These are phyloP conservation scores for Penicillium sp. DNA, from an alignment of 2,329 filamentous ascomycete species.

Conservation along the genomic window DNA sequence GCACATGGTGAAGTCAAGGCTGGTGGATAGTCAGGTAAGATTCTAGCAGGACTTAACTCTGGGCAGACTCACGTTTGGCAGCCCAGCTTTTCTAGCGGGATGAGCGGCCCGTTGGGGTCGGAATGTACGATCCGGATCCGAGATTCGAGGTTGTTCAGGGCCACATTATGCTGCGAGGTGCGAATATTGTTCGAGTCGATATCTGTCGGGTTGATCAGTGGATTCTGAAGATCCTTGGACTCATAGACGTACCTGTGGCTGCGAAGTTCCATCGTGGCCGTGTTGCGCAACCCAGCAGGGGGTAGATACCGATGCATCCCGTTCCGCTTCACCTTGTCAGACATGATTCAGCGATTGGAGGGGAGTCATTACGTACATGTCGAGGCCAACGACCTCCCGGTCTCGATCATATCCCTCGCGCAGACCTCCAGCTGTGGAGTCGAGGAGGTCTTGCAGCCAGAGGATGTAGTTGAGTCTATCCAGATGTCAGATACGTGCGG, in stretches of 20 bases:
- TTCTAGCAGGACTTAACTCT: not conserved
- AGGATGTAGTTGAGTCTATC: conserved; percentile 78
- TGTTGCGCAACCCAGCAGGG: conserved; percentile 69
- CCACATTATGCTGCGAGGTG: conserved; percentile 65
- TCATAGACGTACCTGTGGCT: conserved; percentile 53
- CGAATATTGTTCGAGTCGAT: conserved; percentile 67
- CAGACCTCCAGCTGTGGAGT: conserved; percentile 57
- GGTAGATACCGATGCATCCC: conserved; percentile 87
- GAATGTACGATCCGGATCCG: conserved; percentile 64
- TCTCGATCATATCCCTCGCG: conserved; percentile 52
- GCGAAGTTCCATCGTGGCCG: conserved; percentile 68
- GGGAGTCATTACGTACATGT: conserved; percentile 55
- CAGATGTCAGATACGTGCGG: conserved; percentile 9
- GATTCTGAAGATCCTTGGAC: not conserved
- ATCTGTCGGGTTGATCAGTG: conserved; percentile 47
- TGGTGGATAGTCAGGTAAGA: conserved; percentile 20
- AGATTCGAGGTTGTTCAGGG: conserved; percentile 59
- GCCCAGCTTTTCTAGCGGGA: conserved; percentile 56
- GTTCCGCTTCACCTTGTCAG: conserved; percentile 59
- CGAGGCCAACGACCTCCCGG: conserved; percentile 64
- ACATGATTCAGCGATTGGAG: not conserved
- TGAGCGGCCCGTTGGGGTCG: conserved; percentile 50
- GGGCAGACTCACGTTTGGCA: conserved; percentile 24
- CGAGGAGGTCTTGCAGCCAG: conserved; percentile 79
- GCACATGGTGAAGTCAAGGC: conserved; percentile 80